Evolutionary conservation across 2,329 filamentous ascomycete genomes (phyloP), one percentile per base, ranked within the genome.

Genomic region (Lachnum nothofagi): DNA sequence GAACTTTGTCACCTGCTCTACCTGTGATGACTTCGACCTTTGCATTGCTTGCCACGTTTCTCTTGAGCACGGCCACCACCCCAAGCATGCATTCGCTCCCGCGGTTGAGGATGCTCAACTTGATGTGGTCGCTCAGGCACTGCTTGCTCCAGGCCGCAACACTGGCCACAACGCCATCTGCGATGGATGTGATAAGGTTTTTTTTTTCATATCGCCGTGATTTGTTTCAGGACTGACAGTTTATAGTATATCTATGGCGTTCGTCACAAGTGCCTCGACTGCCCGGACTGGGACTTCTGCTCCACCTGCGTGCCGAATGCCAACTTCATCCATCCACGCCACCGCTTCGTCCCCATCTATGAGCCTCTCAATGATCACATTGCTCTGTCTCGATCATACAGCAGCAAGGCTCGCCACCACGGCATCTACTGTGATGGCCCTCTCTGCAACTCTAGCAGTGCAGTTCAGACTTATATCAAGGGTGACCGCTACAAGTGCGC

Each of bases 261-360:
- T 49, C 91, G 93, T 60, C 86, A 97, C 79, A 98, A 98, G 77
- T 98, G 93, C 68, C 76, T 97, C 56, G 85, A 89, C 66, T 98
- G 93, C 74, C 93, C 94, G 37, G 93, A 98, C 68, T 98, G 89
- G 86, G 93, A 98, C 64, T 97, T 88, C 72, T 98, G 93, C 74
- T 77, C 78, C 20, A 74, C 80, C 7, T 98, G 94, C 69, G 69
- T 88, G 50, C 70, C 76, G 60, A 80, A 77, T 57, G 85, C 88
- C 38, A 68, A 71, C 52, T 76, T 81, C 60, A 81, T 78, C 42
- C 94, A 98, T 67, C 82, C 88, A 16, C 77, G 79, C 48, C 93
- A 98, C 68, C 86, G 91, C 58, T 97, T 98, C 65, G 88, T 88
- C 10, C 82, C 89, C 35, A 79, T 98, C 58, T 95, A 93, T 63